Evolutionary conservation across 352 stramenopile species (phyloP).

Genomic region (Phytophthora syringae): DNA sequence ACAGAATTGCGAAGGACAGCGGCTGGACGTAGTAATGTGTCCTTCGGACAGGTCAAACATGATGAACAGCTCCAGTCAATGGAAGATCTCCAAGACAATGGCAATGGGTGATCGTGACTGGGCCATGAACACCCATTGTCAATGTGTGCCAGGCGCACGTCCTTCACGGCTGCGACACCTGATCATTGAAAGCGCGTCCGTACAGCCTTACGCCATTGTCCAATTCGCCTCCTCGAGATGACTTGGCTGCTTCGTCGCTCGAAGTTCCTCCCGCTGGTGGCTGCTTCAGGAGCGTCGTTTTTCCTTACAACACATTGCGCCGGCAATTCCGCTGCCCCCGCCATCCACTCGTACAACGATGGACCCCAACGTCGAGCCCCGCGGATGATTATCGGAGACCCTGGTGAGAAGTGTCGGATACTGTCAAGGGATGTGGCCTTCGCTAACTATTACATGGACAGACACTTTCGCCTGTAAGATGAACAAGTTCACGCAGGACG

Average conservation of each 20-base stretch:
- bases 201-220: not conserved
- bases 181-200: constrained; percentile 6
- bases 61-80: not conserved
- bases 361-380: constrained; percentile 20
- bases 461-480: constrained; percentile 76
- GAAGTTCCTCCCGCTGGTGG: not conserved
- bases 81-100: too few relatives aligned
- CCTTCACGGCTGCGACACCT: not conserved
- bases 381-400: constrained; percentile 32
- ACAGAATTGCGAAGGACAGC: too few relatives aligned
- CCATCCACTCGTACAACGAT: constrained; percentile 24
- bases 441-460: constrained; percentile 16
- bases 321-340: not conserved
- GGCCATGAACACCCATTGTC: too few relatives aligned
- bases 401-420: constrained; percentile 10
- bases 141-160: too few relatives aligned
- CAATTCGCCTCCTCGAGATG: constrained; percentile 4
- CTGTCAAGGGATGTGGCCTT: not conserved
- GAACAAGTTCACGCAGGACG: constrained; percentile 72
- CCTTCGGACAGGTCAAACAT: not conserved
- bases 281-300: constrained; percentile 12
- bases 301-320: constrained; percentile 10
- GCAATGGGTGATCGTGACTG: too few relatives aligned
- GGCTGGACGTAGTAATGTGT: not conserved
- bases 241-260: constrained; percentile 16